Evolutionary conservation across 2,329 filamentous ascomycete species (phyloP).

Genomic region (Calycina marina): DNA sequence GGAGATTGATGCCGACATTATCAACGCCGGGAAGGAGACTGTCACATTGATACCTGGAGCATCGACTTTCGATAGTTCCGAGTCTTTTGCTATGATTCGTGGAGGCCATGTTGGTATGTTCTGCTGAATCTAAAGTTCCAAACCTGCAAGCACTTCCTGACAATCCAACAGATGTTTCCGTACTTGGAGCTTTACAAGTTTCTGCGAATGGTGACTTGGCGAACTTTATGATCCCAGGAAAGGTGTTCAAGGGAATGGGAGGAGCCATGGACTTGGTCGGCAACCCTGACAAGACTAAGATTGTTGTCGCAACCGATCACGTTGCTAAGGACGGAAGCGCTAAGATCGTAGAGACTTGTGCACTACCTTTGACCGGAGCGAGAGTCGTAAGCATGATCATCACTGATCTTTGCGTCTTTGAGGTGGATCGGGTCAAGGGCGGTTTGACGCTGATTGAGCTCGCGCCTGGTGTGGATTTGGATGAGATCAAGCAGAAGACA

Average conservation of each 20-base stretch:
- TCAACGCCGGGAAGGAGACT: slow-evolving; percentile 80
- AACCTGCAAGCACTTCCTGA: no score
- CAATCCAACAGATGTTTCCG: slow-evolving; percentile 73
- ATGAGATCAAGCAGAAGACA: slow-evolving; percentile 56
- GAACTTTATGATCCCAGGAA: slow-evolving; percentile 82
- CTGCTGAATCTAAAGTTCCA: no score
- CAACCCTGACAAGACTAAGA: slow-evolving; percentile 56
- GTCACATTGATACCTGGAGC: slow-evolving; percentile 66
- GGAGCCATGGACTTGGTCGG: slow-evolving; percentile 60
- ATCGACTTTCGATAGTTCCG: slow-evolving; percentile 61
- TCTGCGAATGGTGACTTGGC: slow-evolving; percentile 64
- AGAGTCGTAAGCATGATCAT: slow-evolving; percentile 56
- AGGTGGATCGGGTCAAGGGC: slow-evolving; percentile 48
- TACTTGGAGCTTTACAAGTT: slow-evolving; percentile 56
- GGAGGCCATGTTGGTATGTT: slow-evolving; percentile 69
- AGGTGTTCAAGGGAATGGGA: slow-evolving; percentile 73
- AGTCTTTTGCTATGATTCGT: slow-evolving; percentile 78
- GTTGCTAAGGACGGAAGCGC: slow-evolving; percentile 51
- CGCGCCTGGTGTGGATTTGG: slow-evolving; percentile 51
- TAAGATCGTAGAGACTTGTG: slow-evolving; percentile 53
- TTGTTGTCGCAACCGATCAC: slow-evolving; percentile 56
- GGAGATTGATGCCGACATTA: slow-evolving; percentile 60
- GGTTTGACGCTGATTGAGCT: slow-evolving; percentile 54
- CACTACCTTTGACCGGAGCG: slow-evolving; percentile 48
- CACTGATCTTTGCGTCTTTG: slow-evolving; percentile 61